Base-by-base conservation (phyloP, 2,329 filamentous ascomycete genomes). In the Calcarisporium arbuscula region DNA sequence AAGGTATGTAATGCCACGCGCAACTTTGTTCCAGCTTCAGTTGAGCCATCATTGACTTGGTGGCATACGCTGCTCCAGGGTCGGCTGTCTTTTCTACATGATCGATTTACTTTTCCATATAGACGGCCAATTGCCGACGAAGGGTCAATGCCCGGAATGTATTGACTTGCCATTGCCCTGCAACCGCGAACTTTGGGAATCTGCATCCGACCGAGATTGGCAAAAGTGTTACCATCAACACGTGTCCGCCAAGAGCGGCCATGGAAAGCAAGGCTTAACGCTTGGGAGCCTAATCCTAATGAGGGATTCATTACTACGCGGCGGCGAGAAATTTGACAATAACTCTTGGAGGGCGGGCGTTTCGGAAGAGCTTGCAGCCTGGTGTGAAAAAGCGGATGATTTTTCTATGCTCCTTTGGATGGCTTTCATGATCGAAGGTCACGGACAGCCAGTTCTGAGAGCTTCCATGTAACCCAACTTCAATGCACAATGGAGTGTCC, bases 341-440 rank as follows among this genome's bases (percentile, higher is more conserved):
- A 16, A n/a, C n/a, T n/a, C 20, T 19, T 15, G 15, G 8, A 31
- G 25, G n/a, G 26, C 28, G 19, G 28, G 31, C 9, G 10, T 31
- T 23, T 26, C 20, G 20, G 23, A 31, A 15, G 34, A 31, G 15
- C 10, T 35, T 14, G 26, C 34, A 4, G 20, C 23, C 12, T 35
- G 34, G 34, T 26, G 30, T 21, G 34, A 35, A 21, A 35, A 18
- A 9, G 34, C 31, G 17, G 34, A 35, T 18, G 34, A 35, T 4
- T 25, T 35, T 3, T 35, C 34, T 1, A 35, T 35, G 34, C 34
- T 35, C 5, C n/a, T 35, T 9, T 35, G 34, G 34, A 20, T 35
- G 28, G 34, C 34, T 11, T n/a, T 35, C 21, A 31, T 21, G 8
- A 6, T 35, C 3, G 34, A 35, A 8, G 34, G 34, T 5, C 27